Evolutionary conservation across 139 green algal species (phyloP), one percentile per base, ranked within the genome.

Genomic region (Nannochloris sp.): DNA sequence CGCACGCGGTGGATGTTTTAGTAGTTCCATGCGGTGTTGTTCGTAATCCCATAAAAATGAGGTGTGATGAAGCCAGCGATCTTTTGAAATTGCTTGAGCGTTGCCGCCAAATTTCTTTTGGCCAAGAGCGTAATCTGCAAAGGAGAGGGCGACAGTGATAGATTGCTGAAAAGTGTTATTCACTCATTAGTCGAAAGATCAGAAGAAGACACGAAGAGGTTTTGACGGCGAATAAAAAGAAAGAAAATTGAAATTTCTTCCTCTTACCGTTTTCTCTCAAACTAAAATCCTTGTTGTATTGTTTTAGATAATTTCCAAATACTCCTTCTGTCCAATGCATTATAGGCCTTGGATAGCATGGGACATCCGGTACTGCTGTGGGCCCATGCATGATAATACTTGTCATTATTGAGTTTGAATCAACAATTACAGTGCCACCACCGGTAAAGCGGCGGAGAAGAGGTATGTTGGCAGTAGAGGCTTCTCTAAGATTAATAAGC

Each of bases 101-200:
- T 99, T 99, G 64, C 94, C 94, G 1, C 92, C 94, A 80, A 98
- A 92, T 79, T 99, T 99, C 10, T 30, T 67, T 8, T 91, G 59
- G 0, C 79, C 89, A 61, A 97, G 83, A 6, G 81, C 77, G 61
- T 96, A 99, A 59, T 97, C 89, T 90, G 72, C 72, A 60, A 2
- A 10, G 8, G n/a, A 24, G 8, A 12, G 7, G 9, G 9, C 39
- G 42, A 47, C 9, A 61, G 23, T 27, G 19, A 51, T 51, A 19
- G 42, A n/a, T n/a, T n/a, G n/a, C n/a, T n/a, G n/a, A n/a, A n/a
- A n/a, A n/a, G 45, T 54, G 12, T 54, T 45, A 12, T n/a, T 12
- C 12, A 12, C 37, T 45, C 12, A 45, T 59, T 59, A 25, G 29
- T 9, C 9, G 12, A 59, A 25, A 12, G 12, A 33, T 39, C 9